Conservation (phyloP, 129 eudicot genomes). For the Flaveria sonorensis region DNA sequence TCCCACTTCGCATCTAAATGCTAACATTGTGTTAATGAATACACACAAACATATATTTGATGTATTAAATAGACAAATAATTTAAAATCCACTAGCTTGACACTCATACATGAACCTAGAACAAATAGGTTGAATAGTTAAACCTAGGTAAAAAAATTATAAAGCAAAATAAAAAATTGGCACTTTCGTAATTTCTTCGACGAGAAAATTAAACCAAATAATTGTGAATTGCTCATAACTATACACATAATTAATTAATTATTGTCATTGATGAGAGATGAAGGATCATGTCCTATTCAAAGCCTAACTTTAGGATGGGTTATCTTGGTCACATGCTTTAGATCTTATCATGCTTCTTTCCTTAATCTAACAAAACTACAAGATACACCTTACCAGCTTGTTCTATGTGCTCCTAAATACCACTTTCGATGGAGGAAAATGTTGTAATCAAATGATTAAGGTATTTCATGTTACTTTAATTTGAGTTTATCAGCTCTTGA, state of each 20-base stretch:
- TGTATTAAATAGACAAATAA: too few species aligned
- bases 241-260: not conserved
- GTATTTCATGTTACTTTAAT: not conserved
- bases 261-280: not conserved
- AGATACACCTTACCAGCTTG: not conserved
- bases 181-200: too few species aligned
- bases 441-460: not conserved
- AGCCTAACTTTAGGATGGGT: conserved; percentile 26
- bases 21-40: too few species aligned
- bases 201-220: too few species aligned
- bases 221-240: too few species aligned
- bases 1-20: too few species aligned
- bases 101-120: too few species aligned
- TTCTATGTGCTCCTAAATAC: not conserved
- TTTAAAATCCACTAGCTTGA: too few species aligned
- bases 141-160: too few species aligned
- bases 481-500: not conserved
- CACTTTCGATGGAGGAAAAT: not conserved
- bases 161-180: too few species aligned
- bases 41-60: too few species aligned
- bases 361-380: conserved; percentile 1
- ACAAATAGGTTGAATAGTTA: too few species aligned
- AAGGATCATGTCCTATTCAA: conserved; percentile 30
- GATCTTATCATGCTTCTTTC: conserved; percentile 2
- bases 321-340: conserved; percentile 19